Conservation (phyloP, 257 asterid species). For the Penstemon barbatus region DNA sequence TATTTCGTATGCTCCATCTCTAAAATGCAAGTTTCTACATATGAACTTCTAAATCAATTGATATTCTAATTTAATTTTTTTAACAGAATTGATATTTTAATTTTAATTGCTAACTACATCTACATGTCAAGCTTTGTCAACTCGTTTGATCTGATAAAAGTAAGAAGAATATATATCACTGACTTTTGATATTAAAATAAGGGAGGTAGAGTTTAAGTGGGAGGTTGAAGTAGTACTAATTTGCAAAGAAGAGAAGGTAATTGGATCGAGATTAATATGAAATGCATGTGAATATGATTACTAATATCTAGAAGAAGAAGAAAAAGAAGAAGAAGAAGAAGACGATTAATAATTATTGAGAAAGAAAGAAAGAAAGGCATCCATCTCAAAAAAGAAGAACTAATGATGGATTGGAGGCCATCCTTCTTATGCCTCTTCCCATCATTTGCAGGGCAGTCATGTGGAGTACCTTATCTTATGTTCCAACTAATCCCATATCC, state of each 20-base stretch:
- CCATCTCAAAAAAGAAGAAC: background rate
- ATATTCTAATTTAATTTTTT: too few relatives aligned
- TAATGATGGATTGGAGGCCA: background rate
- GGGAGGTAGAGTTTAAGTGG: slow-evolving; percentile 22
- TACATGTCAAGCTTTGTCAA: background rate
- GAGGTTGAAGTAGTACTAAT: slow-evolving; percentile 20
- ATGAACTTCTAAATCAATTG: too few relatives aligned
- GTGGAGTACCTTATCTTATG: background rate
- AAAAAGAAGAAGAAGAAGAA: background rate
- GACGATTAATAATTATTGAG: background rate
- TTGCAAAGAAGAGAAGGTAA: background rate
- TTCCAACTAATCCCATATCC: background rate
- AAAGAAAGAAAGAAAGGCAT: background rate
- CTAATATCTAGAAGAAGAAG: background rate
- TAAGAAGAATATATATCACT: too few relatives aligned
- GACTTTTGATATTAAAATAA: slow-evolving; percentile 3
- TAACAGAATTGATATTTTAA: too few relatives aligned
- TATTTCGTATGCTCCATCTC: too few relatives aligned
- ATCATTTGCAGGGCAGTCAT: background rate
- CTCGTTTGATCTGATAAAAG: background rate
- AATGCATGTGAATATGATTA: background rate
- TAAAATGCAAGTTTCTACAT: too few relatives aligned
- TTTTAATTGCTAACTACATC: background rate
- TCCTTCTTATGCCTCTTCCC: background rate
- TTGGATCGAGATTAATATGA: background rate